Evolutionary conservation across 257 asterid species (phyloP), one percentile per base, ranked within the genome.

Genomic region (Solanum chilense): DNA sequence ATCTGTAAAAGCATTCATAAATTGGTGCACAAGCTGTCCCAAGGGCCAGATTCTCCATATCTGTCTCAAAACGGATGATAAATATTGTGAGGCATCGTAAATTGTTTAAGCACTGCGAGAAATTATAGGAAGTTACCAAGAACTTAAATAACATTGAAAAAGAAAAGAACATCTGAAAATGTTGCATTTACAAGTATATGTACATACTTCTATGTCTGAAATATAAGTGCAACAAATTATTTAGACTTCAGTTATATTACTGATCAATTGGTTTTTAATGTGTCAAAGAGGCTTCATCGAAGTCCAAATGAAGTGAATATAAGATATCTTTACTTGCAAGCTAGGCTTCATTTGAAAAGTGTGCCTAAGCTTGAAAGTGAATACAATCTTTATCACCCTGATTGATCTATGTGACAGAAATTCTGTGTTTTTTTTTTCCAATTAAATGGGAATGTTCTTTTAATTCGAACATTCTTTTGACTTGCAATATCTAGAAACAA

Each of bases 1-100:
- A 90, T 97, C 99, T 4, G 98, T 97, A 85, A 97, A 97, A 66
- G 98, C 99, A 91, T 90, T 97, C 99, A 96, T 97, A 91, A 97
- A 96, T 86, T 95, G 97, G 90, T 95, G 96, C 88, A 97, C 93
- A 64, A 93, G 91, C 83, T 93, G 92, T 86, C 99, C 99, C 82
- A 97, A 85, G 70, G 98, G 99, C 99, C 99, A 97, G 83, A 96
- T 92, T 92, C 94, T 94, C 99, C 99, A 97, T 90, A 94, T 90
- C 99, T 97, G 91, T 86, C 89, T 71, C 90, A 86, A 82, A 81
- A 83, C 86, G 64, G 81, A 84, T 49, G 70, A 49, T 64, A 81
- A 31, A 29, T 29, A 49, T 49, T 20, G 45, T 49, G 85, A 81
- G 31, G 85, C 69, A 29, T 49, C 69, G 11, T 81, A 52, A 81